Conservation (phyloP, 1,139 yeast genomes). For the Schwanniomyces etchellsii region DNA sequence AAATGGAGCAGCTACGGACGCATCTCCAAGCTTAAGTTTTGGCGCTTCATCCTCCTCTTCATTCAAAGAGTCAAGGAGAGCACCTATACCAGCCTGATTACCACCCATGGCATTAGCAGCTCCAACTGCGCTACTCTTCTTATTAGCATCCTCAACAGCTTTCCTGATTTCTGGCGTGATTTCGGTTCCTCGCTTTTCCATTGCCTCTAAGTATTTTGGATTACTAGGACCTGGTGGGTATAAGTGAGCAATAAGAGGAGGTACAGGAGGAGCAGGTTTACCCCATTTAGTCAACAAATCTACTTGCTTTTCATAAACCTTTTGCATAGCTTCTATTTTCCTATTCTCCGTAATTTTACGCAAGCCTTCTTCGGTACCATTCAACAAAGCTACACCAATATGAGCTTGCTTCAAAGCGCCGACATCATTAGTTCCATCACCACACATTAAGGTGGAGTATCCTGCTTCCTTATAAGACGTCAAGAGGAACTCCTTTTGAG, state of each 20-base stretch:
- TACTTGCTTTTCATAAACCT: conserved; percentile 80
- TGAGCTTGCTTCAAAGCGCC: conserved; percentile 99
- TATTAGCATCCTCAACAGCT: conserved; percentile 48
- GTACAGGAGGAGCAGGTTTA: conserved; percentile 83
- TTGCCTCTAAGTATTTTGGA: conserved; percentile 81
- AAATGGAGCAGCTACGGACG: conserved; percentile 98
- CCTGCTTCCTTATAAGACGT: conserved; percentile 83
- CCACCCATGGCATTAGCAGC: conserved; percentile 34
- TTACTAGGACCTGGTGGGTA: conserved; percentile 94
- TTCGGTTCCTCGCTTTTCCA: conserved; percentile 77
- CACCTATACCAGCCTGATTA: conserved; percentile 70
- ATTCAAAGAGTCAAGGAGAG: conserved; percentile 25
- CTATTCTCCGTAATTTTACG: conserved; percentile 82
- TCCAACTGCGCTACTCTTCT: conserved; percentile 23
- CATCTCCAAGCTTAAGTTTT: conserved; percentile 91
- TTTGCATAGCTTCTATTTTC: conserved; percentile 58
- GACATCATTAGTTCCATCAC: conserved; percentile 99
- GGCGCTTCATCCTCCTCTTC: conserved; percentile 87
- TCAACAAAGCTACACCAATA: conserved; percentile 92
- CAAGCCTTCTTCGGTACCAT: conserved; percentile 95
- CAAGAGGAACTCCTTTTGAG: conserved; percentile 88
- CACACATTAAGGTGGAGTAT: conserved; percentile 95
- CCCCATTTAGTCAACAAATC: conserved; percentile 76
- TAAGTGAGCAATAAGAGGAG: conserved; percentile 80
- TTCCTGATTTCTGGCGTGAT: conserved; percentile 63